A percentile compares a stretch with the other conserved stretches of the same genome.
Conservation (phyloP, 164 flowering plant genomes). For the Euptelea pleiosperma region DNA sequence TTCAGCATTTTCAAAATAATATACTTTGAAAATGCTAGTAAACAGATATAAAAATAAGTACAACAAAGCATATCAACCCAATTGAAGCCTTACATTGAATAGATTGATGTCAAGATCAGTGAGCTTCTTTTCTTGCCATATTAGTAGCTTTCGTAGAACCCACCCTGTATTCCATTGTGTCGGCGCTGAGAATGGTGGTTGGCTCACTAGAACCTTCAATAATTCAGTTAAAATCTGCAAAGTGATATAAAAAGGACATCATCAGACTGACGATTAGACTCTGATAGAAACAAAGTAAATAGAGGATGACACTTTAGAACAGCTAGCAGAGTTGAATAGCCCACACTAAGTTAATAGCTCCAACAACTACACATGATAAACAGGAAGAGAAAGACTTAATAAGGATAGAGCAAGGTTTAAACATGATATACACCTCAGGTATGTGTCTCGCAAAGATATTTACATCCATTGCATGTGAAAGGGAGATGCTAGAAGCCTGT, state of each 20-base stretch:
- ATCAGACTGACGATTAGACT: background rate
- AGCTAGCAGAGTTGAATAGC: background rate
- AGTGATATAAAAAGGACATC: constrained; percentile 13
- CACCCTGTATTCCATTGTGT: constrained; percentile 53
- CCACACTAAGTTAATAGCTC: too few relatives aligned
- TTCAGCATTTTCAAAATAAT: too few relatives aligned
- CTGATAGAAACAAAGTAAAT: too few relatives aligned
- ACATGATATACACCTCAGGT: constrained; percentile 33
- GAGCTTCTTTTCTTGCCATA: constrained; percentile 26
- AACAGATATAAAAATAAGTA: background rate
- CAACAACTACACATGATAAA: too few relatives aligned
- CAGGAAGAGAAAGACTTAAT: too few relatives aligned
- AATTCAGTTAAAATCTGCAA: constrained; percentile 49
- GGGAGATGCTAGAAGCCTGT: constrained; percentile 21
- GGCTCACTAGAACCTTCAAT: constrained; percentile 39
- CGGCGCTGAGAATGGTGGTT: constrained; percentile 35
- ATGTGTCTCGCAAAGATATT: constrained; percentile 27
- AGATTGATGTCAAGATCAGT: constrained; percentile 26
- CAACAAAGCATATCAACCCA: background rate
- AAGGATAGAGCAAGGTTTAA: background rate
- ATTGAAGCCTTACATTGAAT: constrained; percentile 38
- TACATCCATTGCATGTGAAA: constrained; percentile 20
- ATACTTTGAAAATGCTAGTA: too few relatives aligned
- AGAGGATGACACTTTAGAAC: background rate
- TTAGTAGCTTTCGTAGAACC: constrained; percentile 45